Evolutionary conservation across 192 early-diverging fungal species (phyloP).

Genomic region (Mortierella claussenii): DNA sequence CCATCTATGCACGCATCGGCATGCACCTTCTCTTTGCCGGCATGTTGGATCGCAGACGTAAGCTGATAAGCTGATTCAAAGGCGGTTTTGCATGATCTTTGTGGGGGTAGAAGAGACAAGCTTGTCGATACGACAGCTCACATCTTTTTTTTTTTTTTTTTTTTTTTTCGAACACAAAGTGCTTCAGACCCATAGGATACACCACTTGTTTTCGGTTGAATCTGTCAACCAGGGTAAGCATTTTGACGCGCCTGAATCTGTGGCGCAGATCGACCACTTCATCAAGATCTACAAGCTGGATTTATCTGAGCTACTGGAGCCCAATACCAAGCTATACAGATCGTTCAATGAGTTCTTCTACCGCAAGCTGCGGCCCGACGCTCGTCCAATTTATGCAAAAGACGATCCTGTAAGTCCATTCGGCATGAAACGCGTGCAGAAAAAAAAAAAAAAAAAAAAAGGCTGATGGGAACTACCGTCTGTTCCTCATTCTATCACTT

Average conservation of each 20-base stretch:
- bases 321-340: constrained; percentile 59
- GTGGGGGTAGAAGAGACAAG: neutral
- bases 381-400: constrained; percentile 55
- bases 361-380: constrained; percentile 71
- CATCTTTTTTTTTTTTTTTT: neutral
- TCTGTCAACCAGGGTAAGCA: constrained; percentile 65
- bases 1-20: constrained; percentile 61
- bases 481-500: neutral
- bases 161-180: constrained; percentile 7
- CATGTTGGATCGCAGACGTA: constrained; percentile 52
- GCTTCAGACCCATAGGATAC: constrained; percentile 25
- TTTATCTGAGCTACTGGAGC: constrained; percentile 68
- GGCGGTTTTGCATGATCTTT: neutral
- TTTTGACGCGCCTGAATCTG: constrained; percentile 69
- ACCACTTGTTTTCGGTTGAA: constrained; percentile 32
- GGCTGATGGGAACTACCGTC: neutral
- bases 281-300: constrained; percentile 75
- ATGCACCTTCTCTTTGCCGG: constrained; percentile 63
- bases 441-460: neutral
- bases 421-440: too few relatives aligned
- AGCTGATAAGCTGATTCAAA: neutral
- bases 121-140: neutral
- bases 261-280: constrained; percentile 71
- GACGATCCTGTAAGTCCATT: constrained; percentile 50
- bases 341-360: constrained; percentile 83